Conservation (phyloP, 163 green algal species). For the Prototheca wickerhamii region DNA sequence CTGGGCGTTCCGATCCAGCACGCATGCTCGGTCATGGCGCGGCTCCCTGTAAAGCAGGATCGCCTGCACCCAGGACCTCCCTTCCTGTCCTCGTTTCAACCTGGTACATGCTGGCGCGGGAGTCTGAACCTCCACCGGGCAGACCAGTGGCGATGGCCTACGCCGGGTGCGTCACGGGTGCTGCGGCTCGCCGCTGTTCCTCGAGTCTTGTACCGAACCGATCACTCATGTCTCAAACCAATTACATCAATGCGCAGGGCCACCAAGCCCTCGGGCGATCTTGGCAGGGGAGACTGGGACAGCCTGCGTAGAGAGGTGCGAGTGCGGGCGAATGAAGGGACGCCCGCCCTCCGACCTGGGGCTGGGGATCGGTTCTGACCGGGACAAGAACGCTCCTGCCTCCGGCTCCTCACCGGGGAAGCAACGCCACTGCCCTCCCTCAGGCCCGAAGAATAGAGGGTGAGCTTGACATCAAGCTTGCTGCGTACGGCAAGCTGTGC, state of each 20-base stretch:
- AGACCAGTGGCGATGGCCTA: conserved; percentile 26
- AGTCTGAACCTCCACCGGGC: not conserved
- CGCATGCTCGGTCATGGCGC: no score
- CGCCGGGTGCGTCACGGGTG: not conserved
- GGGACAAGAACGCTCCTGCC: not conserved
- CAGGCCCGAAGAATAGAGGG: conserved; percentile 82
- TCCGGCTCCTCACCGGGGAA: no score
- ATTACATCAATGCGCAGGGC: no score
- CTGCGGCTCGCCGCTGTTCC: no score
- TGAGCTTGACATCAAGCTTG: conserved; percentile 85
- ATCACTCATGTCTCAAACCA: no score
- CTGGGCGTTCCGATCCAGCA: no score
- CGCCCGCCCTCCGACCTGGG: not conserved
- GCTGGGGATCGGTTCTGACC: not conserved
- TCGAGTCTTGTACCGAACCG: no score
- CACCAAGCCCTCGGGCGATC: no score
- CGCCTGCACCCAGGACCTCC: no score
- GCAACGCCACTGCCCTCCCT: not conserved
- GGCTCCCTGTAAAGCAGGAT: no score
- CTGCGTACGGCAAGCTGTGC: conserved; percentile 72
- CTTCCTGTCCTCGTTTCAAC: not conserved
- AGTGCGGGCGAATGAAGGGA: no score
- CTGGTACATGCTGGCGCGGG: conserved; percentile 2
- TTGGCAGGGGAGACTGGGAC: no score
- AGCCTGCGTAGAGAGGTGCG: not conserved